These are phyloP conservation scores for Diaporthe citrichinensis DNA, from an alignment of 2,329 filamentous ascomycete species.

Conservation along the genomic window DNA sequence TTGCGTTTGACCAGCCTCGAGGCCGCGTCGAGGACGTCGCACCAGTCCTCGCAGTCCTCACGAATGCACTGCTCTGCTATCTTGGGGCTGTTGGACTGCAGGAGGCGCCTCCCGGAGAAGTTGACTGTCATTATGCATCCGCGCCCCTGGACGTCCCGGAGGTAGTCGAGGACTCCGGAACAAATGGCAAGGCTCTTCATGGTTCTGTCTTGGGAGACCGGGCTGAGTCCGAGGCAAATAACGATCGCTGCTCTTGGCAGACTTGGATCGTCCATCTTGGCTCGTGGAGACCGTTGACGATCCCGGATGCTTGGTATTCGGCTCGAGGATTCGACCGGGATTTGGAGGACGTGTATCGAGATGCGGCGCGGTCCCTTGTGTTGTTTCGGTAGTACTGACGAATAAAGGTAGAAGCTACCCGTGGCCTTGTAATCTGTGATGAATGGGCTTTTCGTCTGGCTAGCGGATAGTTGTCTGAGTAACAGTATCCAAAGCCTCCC, in stretches of 20 bases:
- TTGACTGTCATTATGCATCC: slow-evolving; percentile 39
- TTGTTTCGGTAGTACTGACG: neutral
- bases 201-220: slow-evolving; percentile 34
- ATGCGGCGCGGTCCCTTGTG: neutral
- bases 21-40: slow-evolving; percentile 29
- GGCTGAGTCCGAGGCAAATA: slow-evolving; percentile 36
- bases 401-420: too few relatives aligned
- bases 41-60: slow-evolving; percentile 37
- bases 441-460: neutral
- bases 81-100: slow-evolving; percentile 45
- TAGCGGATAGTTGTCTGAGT: neutral
- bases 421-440: neutral
- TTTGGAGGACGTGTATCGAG: neutral
- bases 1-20: slow-evolving; percentile 32
- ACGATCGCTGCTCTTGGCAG: slow-evolving; percentile 36
- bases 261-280: slow-evolving; percentile 29
- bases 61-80: slow-evolving; percentile 41
- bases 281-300: slow-evolving; percentile 14
- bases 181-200: slow-evolving; percentile 38
- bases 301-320: slow-evolving; percentile 25
- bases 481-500: neutral
- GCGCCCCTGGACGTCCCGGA: slow-evolving; percentile 35
- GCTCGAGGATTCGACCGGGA: neutral
- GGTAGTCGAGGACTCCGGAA: slow-evolving; percentile 39
- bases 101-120: slow-evolving; percentile 50